Evolutionary conservation across 441 rosid genomes (phyloP), one percentile per base, ranked within the genome.

Genomic region (Erodium trifolium): DNA sequence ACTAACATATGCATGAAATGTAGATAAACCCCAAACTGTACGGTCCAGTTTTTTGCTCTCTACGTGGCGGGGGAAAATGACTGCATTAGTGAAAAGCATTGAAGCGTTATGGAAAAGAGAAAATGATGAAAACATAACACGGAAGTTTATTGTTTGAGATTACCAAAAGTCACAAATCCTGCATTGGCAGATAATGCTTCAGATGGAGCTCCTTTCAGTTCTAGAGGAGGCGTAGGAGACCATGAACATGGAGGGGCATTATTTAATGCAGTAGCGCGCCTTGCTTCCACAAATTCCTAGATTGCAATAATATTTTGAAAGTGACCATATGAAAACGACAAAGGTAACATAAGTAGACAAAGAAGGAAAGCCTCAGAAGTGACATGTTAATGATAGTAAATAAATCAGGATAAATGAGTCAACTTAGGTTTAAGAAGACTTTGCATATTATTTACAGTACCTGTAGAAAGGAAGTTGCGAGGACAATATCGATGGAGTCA

Each of bases 81-180:
- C 98, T 94, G 86, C 82, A 71, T 5, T 67, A 59, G 66, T 70
- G 27, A 43, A 73, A 68, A 18, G 76, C 51, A 69, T 57, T 68
- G 66, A 12, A 51, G 74, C 67, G 53, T 76, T 69, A 71, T 6
- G 4, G 27, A 67, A 29, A 45, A 49, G 70, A 39, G 62, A 43
- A 12, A 74, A 57, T 0, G 11, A 49, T 72, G 57, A 49, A 34
- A 66, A 47, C 29, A 68, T 68, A 71, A 64, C 10, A 55, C 29
- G 14, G 43, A 34, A 43, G 43, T 51, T 16, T 47, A 57, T 69
- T 18, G 66, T 43, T 43, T 67, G 74, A 71, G 70, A 79, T 81
- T 85, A 94, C 98, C 94, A 69, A 94, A 92, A 75, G 96, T 82
- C 43, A 94, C 94, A 82, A 90, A 94, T 81, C 99, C 97, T 13